phyloP scores from a whole-genome alignment of 2,329 filamentous ascomycete genomes.

The Cytospora piceae region DNA sequence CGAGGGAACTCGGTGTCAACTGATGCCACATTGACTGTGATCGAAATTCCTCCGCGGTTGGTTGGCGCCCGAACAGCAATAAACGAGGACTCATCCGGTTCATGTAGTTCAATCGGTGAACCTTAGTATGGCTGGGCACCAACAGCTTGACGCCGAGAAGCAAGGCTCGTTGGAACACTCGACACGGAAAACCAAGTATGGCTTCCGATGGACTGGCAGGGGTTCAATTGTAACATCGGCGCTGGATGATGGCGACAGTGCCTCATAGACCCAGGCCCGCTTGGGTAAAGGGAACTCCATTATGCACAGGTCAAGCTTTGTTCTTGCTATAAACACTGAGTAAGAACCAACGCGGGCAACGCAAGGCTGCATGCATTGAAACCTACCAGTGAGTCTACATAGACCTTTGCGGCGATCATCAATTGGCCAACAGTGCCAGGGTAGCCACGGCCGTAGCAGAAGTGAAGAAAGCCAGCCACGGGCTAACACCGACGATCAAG shows the following conservation, averaged over 20 bases:
- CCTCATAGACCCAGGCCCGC: not conserved
- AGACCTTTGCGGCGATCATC: no score
- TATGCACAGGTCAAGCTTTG: no score
- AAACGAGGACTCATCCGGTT: not conserved
- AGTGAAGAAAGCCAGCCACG: no score
- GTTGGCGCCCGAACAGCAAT: not conserved
- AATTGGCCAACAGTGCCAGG: no score
- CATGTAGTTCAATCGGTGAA: not conserved
- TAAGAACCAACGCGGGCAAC: no score
- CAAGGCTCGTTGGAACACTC: not conserved
- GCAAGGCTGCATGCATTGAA: no score
- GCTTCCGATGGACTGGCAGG: not conserved
- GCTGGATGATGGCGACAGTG: not conserved
- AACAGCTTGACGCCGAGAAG: not conserved
- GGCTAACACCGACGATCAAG: no score
- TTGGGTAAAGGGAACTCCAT: not conserved
- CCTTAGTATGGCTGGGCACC: not conserved
- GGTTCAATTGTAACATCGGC: not conserved
- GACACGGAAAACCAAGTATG: not conserved
- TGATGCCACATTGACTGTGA: not conserved
- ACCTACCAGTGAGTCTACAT: no score
- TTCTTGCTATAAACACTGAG: no score
- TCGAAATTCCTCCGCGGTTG: not conserved
- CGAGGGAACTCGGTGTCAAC: not conserved
- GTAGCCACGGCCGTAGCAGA: no score